Evolutionary conservation across 805 yeast genomes (phyloP), one percentile per base, ranked within the genome.

Genomic region (Dipodascopsis tothii): DNA sequence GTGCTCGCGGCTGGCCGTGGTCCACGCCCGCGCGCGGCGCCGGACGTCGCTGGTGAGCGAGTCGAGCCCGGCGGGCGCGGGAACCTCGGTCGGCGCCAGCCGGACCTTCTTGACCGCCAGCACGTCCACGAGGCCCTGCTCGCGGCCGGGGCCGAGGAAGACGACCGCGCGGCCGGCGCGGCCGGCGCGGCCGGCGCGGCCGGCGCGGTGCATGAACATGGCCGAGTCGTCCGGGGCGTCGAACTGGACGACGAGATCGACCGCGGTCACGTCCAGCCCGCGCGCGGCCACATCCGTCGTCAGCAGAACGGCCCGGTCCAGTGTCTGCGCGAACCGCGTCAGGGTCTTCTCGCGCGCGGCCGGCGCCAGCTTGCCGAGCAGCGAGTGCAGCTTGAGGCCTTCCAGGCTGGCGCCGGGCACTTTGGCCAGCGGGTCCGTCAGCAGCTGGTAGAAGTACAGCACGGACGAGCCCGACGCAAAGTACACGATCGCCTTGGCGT

Each of bases 211-310:
- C 35, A 90, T 72, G 58, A 90, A 92, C 59, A 86, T 77, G 58
- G 83, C 94, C 0, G 96, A 85, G 54, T 88, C 95, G 0, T 86
- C 78, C 1, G 98, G 98, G 1, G 97, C 95, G 52, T 92, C 97
- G 20, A 90, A 55, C 60, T 92, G 98, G n/a, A 92, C 67, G 2
- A 90, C 97, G 21, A 88, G 65, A 58, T 92, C 97, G 6, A 92
- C 96, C 42, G 88, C 92, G 0, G 95, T 94, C 22, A 92, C 81
- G 67, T 92, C 98, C 19, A 92, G 75, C 35, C 98, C 98, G 59
- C 98, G 73, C 0, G 97, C 96, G 0, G 98, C 96, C n/a, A 92
- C 96, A 69, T 92, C 98, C 0, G 98, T 92, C 1, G 98, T 87
- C 64, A 92, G 67, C 20, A 92, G 64, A 0, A 90, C 75, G 1